Conservation (phyloP, 139 green algal genomes). For the Astrephomene gubernaculifera region DNA sequence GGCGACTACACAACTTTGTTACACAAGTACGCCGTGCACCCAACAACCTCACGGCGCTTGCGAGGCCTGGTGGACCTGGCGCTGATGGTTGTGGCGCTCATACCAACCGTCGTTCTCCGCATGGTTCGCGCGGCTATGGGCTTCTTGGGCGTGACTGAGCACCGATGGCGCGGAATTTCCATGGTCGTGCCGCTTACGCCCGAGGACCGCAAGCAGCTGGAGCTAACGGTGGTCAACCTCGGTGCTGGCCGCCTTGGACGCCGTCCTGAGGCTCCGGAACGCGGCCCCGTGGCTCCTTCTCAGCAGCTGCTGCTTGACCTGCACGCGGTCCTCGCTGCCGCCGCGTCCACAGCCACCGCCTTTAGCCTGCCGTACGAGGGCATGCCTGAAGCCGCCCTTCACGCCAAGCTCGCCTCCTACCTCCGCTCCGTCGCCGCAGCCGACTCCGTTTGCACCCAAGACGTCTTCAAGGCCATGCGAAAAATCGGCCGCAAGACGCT, state of each 20-base stretch:
- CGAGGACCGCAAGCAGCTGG: constrained; percentile 37
- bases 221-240: not conserved
- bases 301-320: constrained; percentile 31
- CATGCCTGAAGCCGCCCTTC: constrained; percentile 23
- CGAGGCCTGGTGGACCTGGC: constrained; percentile 9
- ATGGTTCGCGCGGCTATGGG: constrained; percentile 27
- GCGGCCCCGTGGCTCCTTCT: constrained; percentile 15
- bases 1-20: constrained; percentile 13
- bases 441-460: constrained; percentile 24
- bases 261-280: not conserved
- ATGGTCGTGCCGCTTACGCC: constrained; percentile 22
- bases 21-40: constrained; percentile 20
- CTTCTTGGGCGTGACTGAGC: constrained; percentile 46
- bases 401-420: constrained; percentile 29
- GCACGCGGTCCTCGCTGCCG: constrained; percentile 23
- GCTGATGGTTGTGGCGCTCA: not conserved
- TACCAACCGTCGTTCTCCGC: constrained; percentile 18
- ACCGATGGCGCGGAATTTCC: constrained; percentile 52
- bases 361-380: constrained; percentile 34
- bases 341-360: constrained; percentile 13
- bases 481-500: constrained; percentile 26
- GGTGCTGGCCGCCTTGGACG: not conserved
- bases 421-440: constrained; percentile 8
- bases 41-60: constrained; percentile 9
- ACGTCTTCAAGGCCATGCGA: constrained; percentile 44